Conservation (phyloP, 768 basidiomycete species). For the Trametes sanguinea region DNA sequence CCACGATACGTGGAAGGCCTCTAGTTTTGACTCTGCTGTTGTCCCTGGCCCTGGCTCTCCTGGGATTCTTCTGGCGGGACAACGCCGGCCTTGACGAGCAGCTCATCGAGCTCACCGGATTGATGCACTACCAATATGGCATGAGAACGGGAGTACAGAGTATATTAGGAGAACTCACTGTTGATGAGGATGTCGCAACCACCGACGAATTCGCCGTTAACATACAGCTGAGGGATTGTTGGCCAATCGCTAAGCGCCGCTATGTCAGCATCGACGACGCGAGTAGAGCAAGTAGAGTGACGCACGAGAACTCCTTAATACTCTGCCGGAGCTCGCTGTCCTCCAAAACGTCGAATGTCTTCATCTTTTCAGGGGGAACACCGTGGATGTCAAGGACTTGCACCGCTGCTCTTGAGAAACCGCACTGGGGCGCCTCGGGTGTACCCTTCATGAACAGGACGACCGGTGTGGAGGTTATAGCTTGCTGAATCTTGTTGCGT, state of each 20-base stretch:
- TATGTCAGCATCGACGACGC: constrained; percentile 1
- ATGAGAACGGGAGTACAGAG: background rate
- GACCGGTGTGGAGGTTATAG: constrained; percentile 73
- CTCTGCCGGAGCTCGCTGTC: constrained; percentile 80
- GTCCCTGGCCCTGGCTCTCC: constrained; percentile 6
- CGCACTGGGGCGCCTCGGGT: constrained; percentile 83
- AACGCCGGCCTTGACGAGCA: constrained; percentile 71
- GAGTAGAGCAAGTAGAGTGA: constrained; percentile 23
- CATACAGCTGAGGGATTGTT: constrained; percentile 93
- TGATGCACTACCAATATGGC: constrained; percentile 76
- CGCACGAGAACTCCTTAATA: constrained; percentile 97
- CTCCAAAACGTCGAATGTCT: constrained; percentile 88
- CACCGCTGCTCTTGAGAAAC: constrained; percentile 92
- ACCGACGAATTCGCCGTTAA: constrained; percentile 94
- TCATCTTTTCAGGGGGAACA: constrained; percentile 77
- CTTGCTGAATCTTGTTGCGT: constrained; percentile 65
- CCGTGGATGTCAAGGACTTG: constrained; percentile 87
- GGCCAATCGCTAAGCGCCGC: constrained; percentile 81
- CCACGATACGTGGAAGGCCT: constrained; percentile 5
- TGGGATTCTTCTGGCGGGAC: constrained; percentile 49
- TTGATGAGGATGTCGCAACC: constrained; percentile 93
- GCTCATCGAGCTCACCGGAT: constrained; percentile 86
- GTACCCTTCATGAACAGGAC: constrained; percentile 99
- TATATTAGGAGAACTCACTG: constrained; percentile 44
- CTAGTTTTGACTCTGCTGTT: constrained; percentile 13